Base-by-base conservation (phyloP, 495 filamentous ascomycete genomes). In the Aspergillus conjunctus region DNA sequence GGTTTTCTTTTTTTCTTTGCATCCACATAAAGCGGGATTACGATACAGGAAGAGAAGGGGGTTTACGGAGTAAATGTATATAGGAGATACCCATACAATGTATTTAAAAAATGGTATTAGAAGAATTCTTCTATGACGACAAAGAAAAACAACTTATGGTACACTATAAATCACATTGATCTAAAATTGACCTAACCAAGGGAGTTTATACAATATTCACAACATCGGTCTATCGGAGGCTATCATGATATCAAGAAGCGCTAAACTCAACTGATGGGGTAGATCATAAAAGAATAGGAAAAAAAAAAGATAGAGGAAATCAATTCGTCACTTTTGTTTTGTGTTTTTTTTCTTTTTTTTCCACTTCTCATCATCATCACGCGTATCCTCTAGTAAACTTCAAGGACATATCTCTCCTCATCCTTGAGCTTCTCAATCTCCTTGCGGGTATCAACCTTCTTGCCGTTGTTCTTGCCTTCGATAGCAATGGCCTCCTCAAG, bases 381-480 rank as follows among this genome's bases (percentile, higher is more conserved):
- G 44, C 44, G 20, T 18, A 7, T 39, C 20, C 11, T 56, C 62
- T 91, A 96, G 73, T 97, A 96, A 20, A 97, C 94, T 82, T 98
- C 94, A 49, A 98, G 79, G 60, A 98, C 93, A 77, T 98, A 98
- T 70, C 93, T 85, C 66, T 87, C 84, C 61, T 89, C 87, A 74
- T 98, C 94, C 88, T 98, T 98, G 62, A 98, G 77, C 79, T 87
- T 85, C 78, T 98, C 93, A 73, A 98, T 96, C 83, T 96, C 93
- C 83, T 92, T 94, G 65, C 79, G 81, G n/a, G 87, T 79, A 67
- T 96, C 92, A 43, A 94, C 83, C 85, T 91, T 97, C 79, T 86
- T 88, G 30, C 87, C 85, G 37, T 73, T 74, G 54, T 66, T 70
- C 78, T 85, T 85, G n/a, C 85, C 90, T 63, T 95, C 87, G n/a